These are phyloP conservation scores for Ilex paraguariensis DNA, from an alignment of 305 asterid genomes.

Conservation along the genomic window DNA sequence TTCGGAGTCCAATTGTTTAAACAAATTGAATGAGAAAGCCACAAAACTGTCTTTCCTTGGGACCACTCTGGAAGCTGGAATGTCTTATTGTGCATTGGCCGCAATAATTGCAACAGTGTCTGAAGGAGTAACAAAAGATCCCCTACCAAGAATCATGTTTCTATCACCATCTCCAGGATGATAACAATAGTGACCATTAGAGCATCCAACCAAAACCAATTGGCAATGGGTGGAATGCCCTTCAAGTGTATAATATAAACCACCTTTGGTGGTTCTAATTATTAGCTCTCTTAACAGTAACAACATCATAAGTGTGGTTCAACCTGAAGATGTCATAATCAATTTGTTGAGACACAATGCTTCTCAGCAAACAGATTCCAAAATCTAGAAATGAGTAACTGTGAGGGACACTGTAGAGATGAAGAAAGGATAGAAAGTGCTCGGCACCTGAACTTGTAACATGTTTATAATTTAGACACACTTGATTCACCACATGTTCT, in stretches of 20 bases:
- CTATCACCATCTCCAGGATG: conserved; percentile 95
- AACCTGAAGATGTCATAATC: background rate
- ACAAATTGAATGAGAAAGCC: background rate
- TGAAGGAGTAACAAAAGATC: conserved; percentile 92
- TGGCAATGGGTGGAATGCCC: too few species aligned
- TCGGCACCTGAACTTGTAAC: too few species aligned
- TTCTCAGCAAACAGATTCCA: too few species aligned
- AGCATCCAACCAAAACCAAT: too few species aligned
- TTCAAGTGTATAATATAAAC: too few species aligned
- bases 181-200: background rate
- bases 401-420: too few species aligned
- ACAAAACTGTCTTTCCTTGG: conserved; percentile 50
- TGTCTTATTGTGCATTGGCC: conserved; percentile 84
- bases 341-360: too few species aligned
- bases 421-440: too few species aligned
- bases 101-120: conserved; percentile 97
- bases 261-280: too few species aligned
- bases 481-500: too few species aligned
- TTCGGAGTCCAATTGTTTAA: conserved; percentile 7
- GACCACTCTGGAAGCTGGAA: conserved; percentile 79
- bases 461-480: too few species aligned
- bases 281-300: background rate
- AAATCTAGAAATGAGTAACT: background rate
- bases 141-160: conserved; percentile 93
- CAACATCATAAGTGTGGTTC: conserved; percentile 5